Percentiles rank a stretch among this genome's conserved stretches.
These are phyloP conservation scores for Lanzia echinophila DNA, from an alignment of 2,329 filamentous ascomycete genomes.

Conservation along the genomic window DNA sequence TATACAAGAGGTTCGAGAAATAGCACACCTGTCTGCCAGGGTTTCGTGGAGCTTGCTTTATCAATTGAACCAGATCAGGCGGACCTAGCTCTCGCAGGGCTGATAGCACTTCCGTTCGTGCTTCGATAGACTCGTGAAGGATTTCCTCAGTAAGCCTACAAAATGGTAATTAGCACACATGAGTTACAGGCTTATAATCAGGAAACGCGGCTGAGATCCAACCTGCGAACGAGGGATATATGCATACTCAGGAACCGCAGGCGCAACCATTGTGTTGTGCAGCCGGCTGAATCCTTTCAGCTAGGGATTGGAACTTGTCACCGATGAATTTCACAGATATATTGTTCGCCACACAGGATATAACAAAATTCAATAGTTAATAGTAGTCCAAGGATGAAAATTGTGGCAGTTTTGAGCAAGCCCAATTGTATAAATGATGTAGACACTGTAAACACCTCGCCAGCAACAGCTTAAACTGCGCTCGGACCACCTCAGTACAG, in stretches of 20 bases:
- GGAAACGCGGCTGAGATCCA: neutral
- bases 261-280: conserved; percentile 37
- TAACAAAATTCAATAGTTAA: neutral
- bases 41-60: conserved; percentile 63
- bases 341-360: neutral
- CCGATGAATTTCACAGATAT: neutral
- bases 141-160: conserved; percentile 87
- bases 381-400: neutral
- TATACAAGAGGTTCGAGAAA: neutral
- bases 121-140: conserved; percentile 83
- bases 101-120: conserved; percentile 81
- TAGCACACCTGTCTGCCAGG: conserved; percentile 47
- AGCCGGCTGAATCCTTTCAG: neutral
- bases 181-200: neutral
- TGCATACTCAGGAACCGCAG: conserved; percentile 70
- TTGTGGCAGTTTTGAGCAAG: too few species aligned
- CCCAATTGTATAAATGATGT: too few species aligned
- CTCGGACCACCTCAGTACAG: neutral
- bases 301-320: neutral
- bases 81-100: conserved; percentile 88
- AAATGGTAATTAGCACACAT: neutral
- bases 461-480: neutral
- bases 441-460: neutral
- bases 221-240: neutral
- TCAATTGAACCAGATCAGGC: conserved; percentile 89